Evolutionary conservation across 805 yeast genomes (phyloP).

Genomic region (Cyberlindnera mycetangii): DNA sequence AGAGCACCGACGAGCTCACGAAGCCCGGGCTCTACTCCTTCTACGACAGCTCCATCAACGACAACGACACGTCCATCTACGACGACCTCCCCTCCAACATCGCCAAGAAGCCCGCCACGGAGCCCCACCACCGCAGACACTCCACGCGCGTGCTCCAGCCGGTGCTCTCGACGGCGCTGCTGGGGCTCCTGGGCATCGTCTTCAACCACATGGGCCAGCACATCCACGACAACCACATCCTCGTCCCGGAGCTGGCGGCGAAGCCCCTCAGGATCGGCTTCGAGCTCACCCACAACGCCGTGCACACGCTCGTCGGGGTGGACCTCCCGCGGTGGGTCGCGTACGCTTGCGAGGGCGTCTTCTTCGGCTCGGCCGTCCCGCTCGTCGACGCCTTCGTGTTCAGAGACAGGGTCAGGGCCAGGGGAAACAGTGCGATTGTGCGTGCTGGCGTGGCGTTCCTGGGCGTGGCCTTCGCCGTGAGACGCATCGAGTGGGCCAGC

Average conservation of each 20-base stretch:
- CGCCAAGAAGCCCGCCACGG: constrained; percentile 9
- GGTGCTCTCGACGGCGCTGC: constrained; percentile 17
- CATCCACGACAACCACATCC: constrained; percentile 48
- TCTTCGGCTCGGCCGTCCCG: constrained; percentile 58
- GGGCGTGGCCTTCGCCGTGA: constrained; percentile 69
- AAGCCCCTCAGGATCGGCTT: constrained; percentile 40
- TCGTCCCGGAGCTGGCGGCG: constrained; percentile 38
- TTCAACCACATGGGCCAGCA: constrained; percentile 53
- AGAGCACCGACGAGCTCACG: constrained; percentile 14
- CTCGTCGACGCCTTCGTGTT: constrained; percentile 15
- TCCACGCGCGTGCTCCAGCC: not conserved
- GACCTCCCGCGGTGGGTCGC: constrained; percentile 27
- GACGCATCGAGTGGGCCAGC: constrained; percentile 67
- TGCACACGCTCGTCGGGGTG: constrained; percentile 7
- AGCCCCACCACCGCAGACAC: not conserved
- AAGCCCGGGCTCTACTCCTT: constrained; percentile 18
- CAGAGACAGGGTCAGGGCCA: constrained; percentile 13
- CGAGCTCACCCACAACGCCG: constrained; percentile 19
- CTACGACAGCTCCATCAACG: constrained; percentile 14
- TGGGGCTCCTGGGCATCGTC: constrained; percentile 46
- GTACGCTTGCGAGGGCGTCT: constrained; percentile 49
- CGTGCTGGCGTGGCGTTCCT: constrained; percentile 56
- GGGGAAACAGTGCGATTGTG: constrained; percentile 25
- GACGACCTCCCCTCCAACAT: constrained; percentile 17
- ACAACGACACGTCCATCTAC: constrained; percentile 14